A percentile compares a stretch with the other conserved stretches of the same genome.
phyloP scores from a whole-genome alignment of 768 basidiomycete species.

The Cystofilobasidium ferigula region DNA sequence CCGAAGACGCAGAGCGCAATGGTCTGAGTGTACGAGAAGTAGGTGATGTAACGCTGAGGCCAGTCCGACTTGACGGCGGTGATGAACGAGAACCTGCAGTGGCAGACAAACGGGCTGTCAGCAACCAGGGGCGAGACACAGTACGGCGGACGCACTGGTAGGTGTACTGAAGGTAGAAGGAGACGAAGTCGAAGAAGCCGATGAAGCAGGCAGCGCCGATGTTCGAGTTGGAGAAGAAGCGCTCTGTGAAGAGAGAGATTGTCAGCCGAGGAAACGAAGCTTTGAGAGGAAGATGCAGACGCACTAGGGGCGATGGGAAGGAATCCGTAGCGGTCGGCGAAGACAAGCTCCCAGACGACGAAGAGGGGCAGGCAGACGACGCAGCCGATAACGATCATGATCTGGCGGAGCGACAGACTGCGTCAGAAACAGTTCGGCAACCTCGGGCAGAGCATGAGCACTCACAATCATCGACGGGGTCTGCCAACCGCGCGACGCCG shows the following conservation, averaged over 20 bases:
- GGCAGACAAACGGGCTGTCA: neutral
- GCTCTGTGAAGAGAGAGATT: constrained; percentile 28
- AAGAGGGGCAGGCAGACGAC: constrained; percentile 29
- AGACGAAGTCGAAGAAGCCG: constrained; percentile 45
- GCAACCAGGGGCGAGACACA: constrained; percentile 43
- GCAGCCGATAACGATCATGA: constrained; percentile 41
- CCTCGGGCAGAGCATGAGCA: constrained; percentile 9
- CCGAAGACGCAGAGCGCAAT: constrained; percentile 48
- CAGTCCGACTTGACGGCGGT: constrained; percentile 39
- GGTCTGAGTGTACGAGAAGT: constrained; percentile 54
- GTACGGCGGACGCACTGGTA: constrained; percentile 60
- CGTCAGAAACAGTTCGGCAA: neutral
- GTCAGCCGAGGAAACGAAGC: neutral
- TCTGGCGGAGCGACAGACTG: neutral
- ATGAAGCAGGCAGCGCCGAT: constrained; percentile 52
- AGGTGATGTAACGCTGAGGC: constrained; percentile 50
- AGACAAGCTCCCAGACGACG: constrained; percentile 40
- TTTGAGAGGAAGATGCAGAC: neutral
- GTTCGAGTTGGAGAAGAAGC: constrained; percentile 51
- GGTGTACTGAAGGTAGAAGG: constrained; percentile 50
- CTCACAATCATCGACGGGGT: constrained; percentile 33
- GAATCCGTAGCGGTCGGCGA: constrained; percentile 39
- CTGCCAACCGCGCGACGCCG: constrained; percentile 32
- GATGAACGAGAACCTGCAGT: constrained; percentile 31
- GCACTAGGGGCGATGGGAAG: constrained; percentile 50